phyloP scores from a whole-genome alignment of 169 alveolate species.

The Cryptosporidium ubiquitum region DNA sequence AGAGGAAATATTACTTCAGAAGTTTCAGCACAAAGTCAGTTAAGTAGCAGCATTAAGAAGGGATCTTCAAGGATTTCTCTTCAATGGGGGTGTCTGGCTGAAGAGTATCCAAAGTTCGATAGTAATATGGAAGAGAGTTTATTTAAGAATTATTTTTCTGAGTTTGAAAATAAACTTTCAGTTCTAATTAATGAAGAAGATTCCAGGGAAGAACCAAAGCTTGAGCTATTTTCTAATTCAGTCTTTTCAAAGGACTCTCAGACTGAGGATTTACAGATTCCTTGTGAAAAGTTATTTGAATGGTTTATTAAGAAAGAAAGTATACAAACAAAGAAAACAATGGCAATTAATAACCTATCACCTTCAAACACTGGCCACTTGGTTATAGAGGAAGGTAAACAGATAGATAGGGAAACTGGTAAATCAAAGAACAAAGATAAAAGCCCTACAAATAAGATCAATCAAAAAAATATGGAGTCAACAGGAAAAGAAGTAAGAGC shows the following conservation, averaged over 20 bases:
- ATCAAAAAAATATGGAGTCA: background rate
- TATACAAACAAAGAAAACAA: background rate
- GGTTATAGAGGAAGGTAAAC: background rate
- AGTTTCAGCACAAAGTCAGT: background rate
- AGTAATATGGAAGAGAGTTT: background rate
- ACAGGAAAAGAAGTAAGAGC: background rate
- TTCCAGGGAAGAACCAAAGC: background rate
- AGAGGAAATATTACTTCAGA: background rate
- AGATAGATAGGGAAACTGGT: background rate
- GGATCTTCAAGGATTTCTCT: slow-evolving; percentile 34
- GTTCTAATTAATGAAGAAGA: background rate
- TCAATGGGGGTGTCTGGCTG: slow-evolving; percentile 62
- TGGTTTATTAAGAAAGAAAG: slow-evolving; percentile 61
- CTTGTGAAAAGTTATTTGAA: slow-evolving; percentile 37
- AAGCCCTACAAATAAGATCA: background rate
- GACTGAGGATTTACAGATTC: slow-evolving; percentile 12
- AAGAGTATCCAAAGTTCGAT: slow-evolving; percentile 43
- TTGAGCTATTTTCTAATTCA: slow-evolving; percentile 18
- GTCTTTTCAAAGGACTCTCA: slow-evolving; percentile 18
- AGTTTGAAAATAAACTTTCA: slow-evolving; percentile 28
- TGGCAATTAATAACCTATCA: background rate
- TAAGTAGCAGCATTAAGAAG: background rate
- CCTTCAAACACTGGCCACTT: background rate
- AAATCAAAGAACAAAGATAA: background rate
- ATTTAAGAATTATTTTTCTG: slow-evolving; percentile 43